phyloP scores from a whole-genome alignment of 768 basidiomycete species.

The Lactarius vividus region DNA sequence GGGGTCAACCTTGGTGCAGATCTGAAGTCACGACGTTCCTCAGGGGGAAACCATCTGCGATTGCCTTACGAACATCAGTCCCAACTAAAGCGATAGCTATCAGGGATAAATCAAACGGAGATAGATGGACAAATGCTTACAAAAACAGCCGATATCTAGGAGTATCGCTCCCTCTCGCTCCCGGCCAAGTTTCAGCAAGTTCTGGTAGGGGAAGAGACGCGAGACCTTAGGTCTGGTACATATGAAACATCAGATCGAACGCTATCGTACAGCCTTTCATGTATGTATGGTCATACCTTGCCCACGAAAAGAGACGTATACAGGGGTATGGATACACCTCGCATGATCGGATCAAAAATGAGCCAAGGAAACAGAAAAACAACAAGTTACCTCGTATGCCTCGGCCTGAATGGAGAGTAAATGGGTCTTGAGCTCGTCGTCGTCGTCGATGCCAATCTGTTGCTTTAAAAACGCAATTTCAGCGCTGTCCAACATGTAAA shows the following conservation, averaged over 20 bases:
- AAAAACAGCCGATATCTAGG: conserved; percentile 47
- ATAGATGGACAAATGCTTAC: conserved; percentile 32
- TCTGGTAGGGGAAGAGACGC: conserved; percentile 30
- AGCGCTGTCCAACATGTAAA: conserved; percentile 19
- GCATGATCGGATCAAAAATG: not conserved
- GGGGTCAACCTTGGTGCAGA: conserved; percentile 36
- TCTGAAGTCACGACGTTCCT: conserved; percentile 41
- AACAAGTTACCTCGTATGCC: conserved; percentile 33
- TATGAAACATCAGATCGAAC: not conserved
- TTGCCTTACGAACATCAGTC: conserved; percentile 41
- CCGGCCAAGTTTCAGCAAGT: conserved; percentile 38
- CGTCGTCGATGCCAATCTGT: conserved; percentile 34
- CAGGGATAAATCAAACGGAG: not conserved
- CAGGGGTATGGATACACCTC: conserved; percentile 36
- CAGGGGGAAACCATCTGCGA: conserved; percentile 44
- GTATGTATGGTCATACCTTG: conserved; percentile 22
- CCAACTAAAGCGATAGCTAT: conserved; percentile 36
- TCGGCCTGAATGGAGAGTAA: conserved; percentile 32
- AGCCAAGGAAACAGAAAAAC: not conserved
- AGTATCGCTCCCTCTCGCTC: conserved; percentile 40
- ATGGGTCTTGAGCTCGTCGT: conserved; percentile 34
- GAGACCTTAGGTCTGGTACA: conserved; percentile 30
- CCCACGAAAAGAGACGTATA: conserved; percentile 32
- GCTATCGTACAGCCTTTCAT: not conserved
- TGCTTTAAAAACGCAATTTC: conserved; percentile 29